These are phyloP conservation scores for Jatropha podagrica DNA, from an alignment of 441 rosid genomes.

Conservation along the genomic window DNA sequence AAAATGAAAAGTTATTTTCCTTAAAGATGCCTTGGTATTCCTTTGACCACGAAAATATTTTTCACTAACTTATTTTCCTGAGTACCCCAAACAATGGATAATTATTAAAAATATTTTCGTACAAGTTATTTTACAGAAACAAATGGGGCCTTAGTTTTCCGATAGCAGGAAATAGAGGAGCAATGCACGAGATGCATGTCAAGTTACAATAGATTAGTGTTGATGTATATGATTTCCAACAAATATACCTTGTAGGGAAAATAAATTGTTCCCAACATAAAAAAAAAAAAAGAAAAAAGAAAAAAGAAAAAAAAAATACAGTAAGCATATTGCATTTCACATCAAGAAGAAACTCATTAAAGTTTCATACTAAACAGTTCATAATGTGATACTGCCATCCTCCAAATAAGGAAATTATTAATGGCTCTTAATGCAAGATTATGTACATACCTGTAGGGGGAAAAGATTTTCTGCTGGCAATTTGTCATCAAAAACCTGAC, in stretches of 20 bases:
- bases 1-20: too few relatives aligned
- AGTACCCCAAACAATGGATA: too few relatives aligned
- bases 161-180: not conserved
- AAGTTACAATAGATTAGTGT: not conserved
- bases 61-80: too few relatives aligned
- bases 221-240: not conserved
- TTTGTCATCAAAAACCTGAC: constrained; percentile 85
- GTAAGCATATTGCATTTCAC: constrained; percentile 1
- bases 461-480: constrained; percentile 81
- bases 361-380: not conserved
- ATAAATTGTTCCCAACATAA: not conserved
- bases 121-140: too few relatives aligned
- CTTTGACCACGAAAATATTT: too few relatives aligned
- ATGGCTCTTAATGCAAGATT: not conserved
- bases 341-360: not conserved
- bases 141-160: not conserved
- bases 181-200: not conserved
- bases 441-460: constrained; percentile 73
- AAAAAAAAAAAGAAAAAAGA: too few relatives aligned
- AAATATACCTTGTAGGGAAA: not conserved
- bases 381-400: not conserved
- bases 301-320: not conserved
- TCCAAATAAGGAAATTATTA: not conserved
- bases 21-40: too few relatives aligned
- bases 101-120: too few relatives aligned